Evolutionary conservation across 2,329 filamentous ascomycete species (phyloP), one percentile per base, ranked within the genome.

Genomic region (Calonectria naviculata): DNA sequence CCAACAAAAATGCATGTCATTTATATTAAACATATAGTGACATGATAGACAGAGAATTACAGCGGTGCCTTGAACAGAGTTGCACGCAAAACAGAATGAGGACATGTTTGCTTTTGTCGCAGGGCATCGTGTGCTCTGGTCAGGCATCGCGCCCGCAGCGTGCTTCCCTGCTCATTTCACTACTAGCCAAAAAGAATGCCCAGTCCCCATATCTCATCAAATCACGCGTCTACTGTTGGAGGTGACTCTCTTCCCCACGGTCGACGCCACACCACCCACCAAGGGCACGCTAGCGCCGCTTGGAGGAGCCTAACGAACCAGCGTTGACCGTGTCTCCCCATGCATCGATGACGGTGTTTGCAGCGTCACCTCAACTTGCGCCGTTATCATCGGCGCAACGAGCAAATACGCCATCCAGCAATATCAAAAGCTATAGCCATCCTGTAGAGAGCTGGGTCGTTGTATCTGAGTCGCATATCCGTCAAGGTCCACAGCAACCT

Each of bases 211-310:
- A 65, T 21, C 62, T 70, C 62, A 62, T 70, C 62, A 62, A 70
- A 70, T 70, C 67, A 70, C 67, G 63, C 62, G 67, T 66, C 67
- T 54, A 29, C 46, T 9, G 26, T 65, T 69, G 42, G 61, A 62
- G 31, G 46, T 65, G 36, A 58, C 54, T 62, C 26, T 56, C 65
- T 66, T 65, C 69, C 71, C 69, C 58, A 70, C 67, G 44, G 62
- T 69, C 42, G 36, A 68, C 42, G 46, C 67, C 46, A 70, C 36
- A 38, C 46, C 62, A 71, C 47, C 65, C 41, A 49, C 42, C 68
- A 38, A 68, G 38, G 46, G 24, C 47, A 72, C 61, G 47, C 74
- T 77, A 78, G 60, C 67, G 62, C 67, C 15, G 61, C 54, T 44
- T 56, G 31, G 61, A 52, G 29, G 21, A 28, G 44, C 42, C 38